Base-by-base conservation (phyloP, 176 grass and related monocot species). In the Elymus sibiricus region DNA sequence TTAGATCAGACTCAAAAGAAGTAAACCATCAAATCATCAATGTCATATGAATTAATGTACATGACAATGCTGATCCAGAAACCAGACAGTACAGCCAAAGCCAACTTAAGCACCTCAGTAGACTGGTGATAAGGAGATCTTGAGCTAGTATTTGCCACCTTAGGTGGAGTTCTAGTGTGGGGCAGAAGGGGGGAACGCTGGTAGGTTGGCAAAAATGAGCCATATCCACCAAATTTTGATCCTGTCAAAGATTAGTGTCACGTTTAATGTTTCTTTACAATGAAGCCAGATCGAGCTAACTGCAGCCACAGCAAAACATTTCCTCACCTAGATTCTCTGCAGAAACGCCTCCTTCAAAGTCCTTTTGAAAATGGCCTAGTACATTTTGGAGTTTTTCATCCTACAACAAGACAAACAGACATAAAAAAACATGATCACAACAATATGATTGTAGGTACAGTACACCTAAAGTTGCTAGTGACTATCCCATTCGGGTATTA, bases 221-320 rank as follows among this genome's bases (percentile, higher is more conserved):
- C 97, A 86, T 99, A 99, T 62, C 94, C 97, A 80, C 94, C 94
- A 89, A 89, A 99, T 87, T 94, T 99, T 2, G 97, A 89, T 70
- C 97, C 97, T 99, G 80, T 79, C 35, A 81, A 79, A 92, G 74
- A 86, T 79, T 53, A 88, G 55, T 86, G 9, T 9, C 39, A 32
- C 12, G 68, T 31, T 90, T 82, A 87, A 87, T 83, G 65, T 75
- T 85, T 61, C 43, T 79, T 55, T 63, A 61, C 6, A 75, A 80
- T 74, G 66, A 43, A 80, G 44, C 59, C 77, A 85, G 82, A 78
- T 80, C 64, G 70, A 79, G 64, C 64, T 80, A 27, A 83, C 53
- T 32, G 22, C 51, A 69, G 25, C 11, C 32, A 83, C 69, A 84
- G 73, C 29, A 71, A 58, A 82, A 74, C 78, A 62, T 86, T 60